A percentile compares a stretch with the other conserved stretches of the same genome.
Evolutionary conservation across 768 basidiomycete genomes (phyloP).

Genomic region (Asterophora parasitica): DNA sequence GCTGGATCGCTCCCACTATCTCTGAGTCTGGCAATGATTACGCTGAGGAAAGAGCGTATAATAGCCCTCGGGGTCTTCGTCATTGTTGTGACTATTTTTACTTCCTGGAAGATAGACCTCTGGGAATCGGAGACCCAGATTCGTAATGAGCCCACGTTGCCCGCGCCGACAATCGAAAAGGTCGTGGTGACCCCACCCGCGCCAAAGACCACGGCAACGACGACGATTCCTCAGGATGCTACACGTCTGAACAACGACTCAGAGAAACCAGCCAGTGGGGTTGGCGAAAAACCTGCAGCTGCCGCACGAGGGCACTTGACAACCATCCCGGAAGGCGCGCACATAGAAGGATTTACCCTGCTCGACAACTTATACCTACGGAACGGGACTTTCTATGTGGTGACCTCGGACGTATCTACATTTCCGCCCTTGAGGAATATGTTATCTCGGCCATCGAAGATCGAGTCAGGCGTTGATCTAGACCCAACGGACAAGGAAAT

Average conservation of each 20-base stretch:
- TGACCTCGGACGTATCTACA: conserved; percentile 34
- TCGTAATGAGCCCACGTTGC: conserved; percentile 3
- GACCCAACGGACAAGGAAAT: conserved; percentile 30
- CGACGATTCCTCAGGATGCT: background rate
- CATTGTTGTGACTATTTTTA: background rate
- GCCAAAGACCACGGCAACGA: background rate
- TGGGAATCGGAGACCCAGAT: background rate
- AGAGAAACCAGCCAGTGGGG: too few species aligned
- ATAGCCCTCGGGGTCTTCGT: conserved; percentile 1
- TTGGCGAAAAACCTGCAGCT: background rate
- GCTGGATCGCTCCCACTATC: background rate
- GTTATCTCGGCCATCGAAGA: conserved; percentile 23
- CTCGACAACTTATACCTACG: conserved; percentile 70
- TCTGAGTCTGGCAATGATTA: conserved; percentile 10
- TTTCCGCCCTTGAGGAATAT: conserved; percentile 47
- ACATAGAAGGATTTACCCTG: conserved; percentile 68
- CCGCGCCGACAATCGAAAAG: background rate
- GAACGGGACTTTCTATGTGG: conserved; percentile 66
- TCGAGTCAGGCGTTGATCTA: conserved; percentile 15
- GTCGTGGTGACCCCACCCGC: background rate
- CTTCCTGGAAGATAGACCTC: conserved; percentile 8
- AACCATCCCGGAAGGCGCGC: conserved; percentile 29
- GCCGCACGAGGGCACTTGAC: conserved; percentile 15
- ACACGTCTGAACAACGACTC: background rate
- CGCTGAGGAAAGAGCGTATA: conserved; percentile 9